Base-by-base conservation (phyloP, 768 basidiomycete species). In the Trametes cingulata region DNA sequence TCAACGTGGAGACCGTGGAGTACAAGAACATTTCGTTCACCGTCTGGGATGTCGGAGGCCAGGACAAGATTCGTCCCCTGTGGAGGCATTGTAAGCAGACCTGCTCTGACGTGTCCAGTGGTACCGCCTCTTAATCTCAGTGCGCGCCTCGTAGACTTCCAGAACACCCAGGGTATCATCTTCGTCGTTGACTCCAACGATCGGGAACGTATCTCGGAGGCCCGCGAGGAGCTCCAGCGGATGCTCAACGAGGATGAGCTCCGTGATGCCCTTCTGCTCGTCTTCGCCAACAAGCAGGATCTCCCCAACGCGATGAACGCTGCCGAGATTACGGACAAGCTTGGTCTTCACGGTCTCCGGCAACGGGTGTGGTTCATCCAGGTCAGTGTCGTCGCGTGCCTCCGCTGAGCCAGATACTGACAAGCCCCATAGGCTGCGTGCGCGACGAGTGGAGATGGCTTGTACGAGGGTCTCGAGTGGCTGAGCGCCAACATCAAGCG, bases 21-120 rank as follows among this genome's bases (percentile, higher is more conserved):
- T 98, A 99, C 81, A 98, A 98, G 85, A 99, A 98, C 83, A 98
- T 98, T 67, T 97, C 95, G 24, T 99, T 99, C 86, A 99, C 96
- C 22, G 97, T 98, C 46, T 98, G 97, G 97, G 97, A 99, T 79
- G 97, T 99, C 65, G 97, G 97, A 85, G 97, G 96, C 70, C 96
- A 99, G 80, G 96, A 99, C 81, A 99, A 98, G 88, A 98, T 98
- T 77, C 88, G 96, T 70, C 96, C 96, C 68, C 87, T 98, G 69
- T 99, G 97, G 97, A 93, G 96, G 87, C 97, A 99, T 82, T 99
- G 97, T 97, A 72, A 72, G 94, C 86, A 55, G 19, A 39, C 51
- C 39, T 50, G 52, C 60, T 65, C 60, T 54, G 56, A 52, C 64
- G 61, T 65, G 58, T 51, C 63, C 55, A 27, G 27, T 37, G 51